Base-by-base conservation (phyloP, 192 early-diverging fungal species). In the Coemansia sp. region DNA sequence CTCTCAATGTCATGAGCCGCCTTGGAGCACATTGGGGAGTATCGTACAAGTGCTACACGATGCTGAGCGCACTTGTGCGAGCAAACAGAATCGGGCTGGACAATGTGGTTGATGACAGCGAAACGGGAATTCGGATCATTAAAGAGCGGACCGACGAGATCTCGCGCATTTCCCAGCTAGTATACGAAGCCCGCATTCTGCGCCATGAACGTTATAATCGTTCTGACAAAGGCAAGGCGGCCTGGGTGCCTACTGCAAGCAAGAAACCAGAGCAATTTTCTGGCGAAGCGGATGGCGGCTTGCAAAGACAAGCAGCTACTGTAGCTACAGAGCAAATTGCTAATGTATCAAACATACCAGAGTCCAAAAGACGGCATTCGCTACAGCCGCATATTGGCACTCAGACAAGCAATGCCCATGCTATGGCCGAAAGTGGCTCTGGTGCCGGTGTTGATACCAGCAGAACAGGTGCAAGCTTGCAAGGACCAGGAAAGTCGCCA, bases 41-140 rank as follows among this genome's bases (percentile, higher is more conserved):
- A 12, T 76, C 73, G 6, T 76, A 69, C 51, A 76, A 76, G 53
- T 76, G 73, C 63, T 69, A 76, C 58, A 76, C 62, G 11, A 76
- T 76, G 73, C 62, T 76, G 14, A 76, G 57, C 38, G 61, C 66
- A 16, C 66, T 76, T 8, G 66, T 76, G 39, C 62, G 73, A 3
- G 54, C 73, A 32, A 76, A 76, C 56, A 45, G 59, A 10, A 76
- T 76, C 18, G 73, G 51, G 3, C 55, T 76, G 18, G 73, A 76
- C 16, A 58, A 61, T 23, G 61, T 66, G 5, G 37, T 55, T 18
- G 73, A 66, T 6, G 66, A 69, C 18, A 48, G 47, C 14, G 58
- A 66, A 23, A 30, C 59, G 0, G 51, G 66, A 0, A 51, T 58
- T 12, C 62, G 51, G 2, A 37, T 50, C 17, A 76, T 76, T 47